phyloP scores from a whole-genome alignment of 345 rosid genomes.

The Sonneratia alba region DNA sequence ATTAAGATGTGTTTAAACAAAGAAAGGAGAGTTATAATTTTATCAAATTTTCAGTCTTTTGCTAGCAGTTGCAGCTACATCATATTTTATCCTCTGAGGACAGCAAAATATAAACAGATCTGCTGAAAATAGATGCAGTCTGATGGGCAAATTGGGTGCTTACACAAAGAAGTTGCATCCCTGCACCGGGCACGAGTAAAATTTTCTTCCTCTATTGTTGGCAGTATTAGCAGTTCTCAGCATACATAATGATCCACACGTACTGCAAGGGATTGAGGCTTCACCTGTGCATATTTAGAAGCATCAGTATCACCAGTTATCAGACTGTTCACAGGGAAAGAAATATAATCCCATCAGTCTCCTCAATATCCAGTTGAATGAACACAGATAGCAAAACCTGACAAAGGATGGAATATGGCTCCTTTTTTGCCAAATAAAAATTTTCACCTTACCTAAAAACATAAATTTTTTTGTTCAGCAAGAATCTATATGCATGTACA shows the following conservation, averaged over 20 bases:
- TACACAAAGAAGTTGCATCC: constrained; percentile 89
- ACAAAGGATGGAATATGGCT: neutral
- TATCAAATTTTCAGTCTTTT: neutral
- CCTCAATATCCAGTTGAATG: neutral
- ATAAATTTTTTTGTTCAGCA: neutral
- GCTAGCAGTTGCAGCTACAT: neutral
- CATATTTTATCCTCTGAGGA: neutral
- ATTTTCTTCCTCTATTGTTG: constrained; percentile 83
- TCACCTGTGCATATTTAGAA: constrained; percentile 46
- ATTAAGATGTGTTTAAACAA: neutral
- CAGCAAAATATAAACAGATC: neutral
- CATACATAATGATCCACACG: constrained; percentile 57
- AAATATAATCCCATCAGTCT: neutral
- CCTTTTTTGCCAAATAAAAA: neutral
- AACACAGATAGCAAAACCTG: neutral
- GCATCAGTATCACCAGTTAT: neutral
- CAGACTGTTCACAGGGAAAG: neutral
- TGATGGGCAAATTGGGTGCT: constrained; percentile 10
- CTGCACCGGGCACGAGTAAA: constrained; percentile 70
- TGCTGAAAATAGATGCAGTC: neutral
- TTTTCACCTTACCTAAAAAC: no score
- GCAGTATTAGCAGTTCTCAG: constrained; percentile 80
- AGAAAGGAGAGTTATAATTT: neutral
- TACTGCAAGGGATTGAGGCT: constrained; percentile 45
- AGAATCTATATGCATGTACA: neutral